phyloP scores from a whole-genome alignment of 768 basidiomycete species.

The Wakefieldia striispora region DNA sequence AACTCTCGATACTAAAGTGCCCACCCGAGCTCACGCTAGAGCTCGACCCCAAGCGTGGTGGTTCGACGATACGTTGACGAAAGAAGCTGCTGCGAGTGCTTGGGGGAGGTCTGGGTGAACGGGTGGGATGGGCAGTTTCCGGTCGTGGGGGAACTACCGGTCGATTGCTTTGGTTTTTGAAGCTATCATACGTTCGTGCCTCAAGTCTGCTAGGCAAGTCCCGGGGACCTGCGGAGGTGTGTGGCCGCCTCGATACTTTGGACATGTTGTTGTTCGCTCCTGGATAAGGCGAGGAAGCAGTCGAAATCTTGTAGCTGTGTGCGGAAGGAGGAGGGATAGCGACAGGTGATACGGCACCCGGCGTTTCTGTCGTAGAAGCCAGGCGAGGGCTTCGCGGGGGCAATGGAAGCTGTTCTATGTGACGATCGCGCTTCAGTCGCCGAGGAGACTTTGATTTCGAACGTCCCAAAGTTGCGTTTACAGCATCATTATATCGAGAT shows the following conservation, averaged over 20 bases:
- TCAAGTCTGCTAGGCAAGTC: slow-evolving; percentile 44
- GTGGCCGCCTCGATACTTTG: slow-evolving; percentile 52
- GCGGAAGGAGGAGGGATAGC: slow-evolving; percentile 5
- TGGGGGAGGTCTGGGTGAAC: slow-evolving; percentile 6
- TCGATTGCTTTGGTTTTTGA: slow-evolving; percentile 15
- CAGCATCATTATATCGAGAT: slow-evolving; percentile 53
- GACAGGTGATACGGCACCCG: slow-evolving; percentile 4
- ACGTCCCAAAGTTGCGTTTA: slow-evolving; percentile 29
- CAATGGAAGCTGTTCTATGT: slow-evolving; percentile 34
- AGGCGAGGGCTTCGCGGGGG: slow-evolving; percentile 37
- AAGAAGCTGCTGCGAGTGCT: slow-evolving; percentile 16
- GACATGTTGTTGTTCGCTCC: slow-evolving; percentile 24
- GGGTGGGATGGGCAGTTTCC: slow-evolving; percentile 28
- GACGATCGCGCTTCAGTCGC: slow-evolving; percentile 36
- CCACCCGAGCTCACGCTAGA: slow-evolving; percentile 48
- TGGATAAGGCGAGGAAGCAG: slow-evolving; percentile 31
- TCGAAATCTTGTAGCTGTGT: slow-evolving; percentile 30
- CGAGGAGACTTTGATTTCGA: slow-evolving; percentile 61
- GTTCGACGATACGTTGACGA: slow-evolving; percentile 21
- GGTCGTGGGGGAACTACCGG: slow-evolving; percentile 20
- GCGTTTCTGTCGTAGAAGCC: slow-evolving; percentile 7
- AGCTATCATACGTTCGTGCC: slow-evolving; percentile 9
- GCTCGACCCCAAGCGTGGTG: slow-evolving; percentile 34
- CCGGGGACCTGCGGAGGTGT: slow-evolving; percentile 72
- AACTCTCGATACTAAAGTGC: slow-evolving; percentile 23